A percentile compares a stretch with the other conserved stretches of the same genome.
phyloP scores from a whole-genome alignment of 345 rosid species.

The Hypericum androsaemum region DNA sequence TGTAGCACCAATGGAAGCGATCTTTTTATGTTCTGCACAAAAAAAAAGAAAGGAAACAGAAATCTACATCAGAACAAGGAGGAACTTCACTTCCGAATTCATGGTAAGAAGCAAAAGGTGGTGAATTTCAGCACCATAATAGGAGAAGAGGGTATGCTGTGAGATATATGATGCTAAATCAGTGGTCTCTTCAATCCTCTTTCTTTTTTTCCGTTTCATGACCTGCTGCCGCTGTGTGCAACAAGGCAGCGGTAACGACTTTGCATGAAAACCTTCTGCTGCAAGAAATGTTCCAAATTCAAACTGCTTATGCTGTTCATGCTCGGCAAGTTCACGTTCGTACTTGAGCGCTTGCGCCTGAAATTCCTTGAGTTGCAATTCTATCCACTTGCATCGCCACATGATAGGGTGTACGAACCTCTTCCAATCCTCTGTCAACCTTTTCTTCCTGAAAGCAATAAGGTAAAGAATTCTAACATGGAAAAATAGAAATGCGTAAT shows the following conservation, averaged over 20 bases:
- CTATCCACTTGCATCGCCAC: constrained; percentile 32
- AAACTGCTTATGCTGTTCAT: constrained; percentile 16
- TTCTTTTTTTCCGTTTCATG: constrained; percentile 25
- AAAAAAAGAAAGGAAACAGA: neutral
- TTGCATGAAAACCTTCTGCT: constrained; percentile 14
- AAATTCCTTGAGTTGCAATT: constrained; percentile 20
- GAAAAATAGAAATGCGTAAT: neutral
- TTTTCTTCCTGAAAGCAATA: constrained; percentile 19
- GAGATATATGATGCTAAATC: constrained; percentile 14
- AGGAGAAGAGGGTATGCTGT: constrained; percentile 23
- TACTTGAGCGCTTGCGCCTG: constrained; percentile 22
- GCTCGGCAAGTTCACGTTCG: constrained; percentile 17
- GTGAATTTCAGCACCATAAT: constrained; percentile 16
- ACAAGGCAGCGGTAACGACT: constrained; percentile 17
- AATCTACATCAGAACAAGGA: neutral
- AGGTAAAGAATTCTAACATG: neutral
- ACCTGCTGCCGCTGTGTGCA: constrained; percentile 9
- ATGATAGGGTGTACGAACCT: constrained; percentile 25
- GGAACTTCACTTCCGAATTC: neutral
- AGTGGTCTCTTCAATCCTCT: constrained; percentile 18
- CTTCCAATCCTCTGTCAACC: constrained; percentile 27
- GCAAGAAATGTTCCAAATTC: constrained; percentile 12
- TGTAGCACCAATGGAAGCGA: constrained; percentile 8
- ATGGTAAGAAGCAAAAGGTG: neutral
- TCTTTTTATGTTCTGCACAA: constrained; percentile 16